Conservation (phyloP, 2,329 filamentous ascomycete genomes). For the Microsporum audouinii region DNA sequence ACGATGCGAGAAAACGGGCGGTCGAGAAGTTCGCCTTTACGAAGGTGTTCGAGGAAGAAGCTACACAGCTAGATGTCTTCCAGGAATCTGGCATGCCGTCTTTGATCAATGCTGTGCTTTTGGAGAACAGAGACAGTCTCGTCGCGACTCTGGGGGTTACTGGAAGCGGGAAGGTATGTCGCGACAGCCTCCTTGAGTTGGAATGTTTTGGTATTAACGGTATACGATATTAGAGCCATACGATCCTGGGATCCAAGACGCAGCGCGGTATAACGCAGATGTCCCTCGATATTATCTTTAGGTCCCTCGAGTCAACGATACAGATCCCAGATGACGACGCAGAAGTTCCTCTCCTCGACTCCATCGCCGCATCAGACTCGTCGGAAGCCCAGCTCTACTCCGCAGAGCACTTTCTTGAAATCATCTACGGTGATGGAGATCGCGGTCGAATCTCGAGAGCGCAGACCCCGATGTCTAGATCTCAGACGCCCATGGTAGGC, state of each 20-base stretch:
- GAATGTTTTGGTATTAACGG: background rate
- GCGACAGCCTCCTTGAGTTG: background rate
- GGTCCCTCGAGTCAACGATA: constrained; percentile 62
- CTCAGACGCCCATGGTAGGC: constrained; percentile 36
- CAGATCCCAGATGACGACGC: constrained; percentile 46
- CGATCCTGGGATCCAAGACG: constrained; percentile 75
- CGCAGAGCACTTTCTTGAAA: constrained; percentile 67
- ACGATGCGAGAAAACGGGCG: constrained; percentile 70
- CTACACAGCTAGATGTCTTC: constrained; percentile 77
- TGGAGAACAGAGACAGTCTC: constrained; percentile 75
- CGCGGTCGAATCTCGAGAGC: constrained; percentile 54
- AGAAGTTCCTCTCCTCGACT: constrained; percentile 55
- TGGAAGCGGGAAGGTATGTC: constrained; percentile 81
- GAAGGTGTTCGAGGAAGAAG: constrained; percentile 77
- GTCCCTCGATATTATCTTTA: constrained; percentile 78
- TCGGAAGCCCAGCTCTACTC: constrained; percentile 69
- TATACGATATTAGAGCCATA: constrained; percentile 61
- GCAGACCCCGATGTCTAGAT: constrained; percentile 54
- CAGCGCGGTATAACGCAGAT: constrained; percentile 89
- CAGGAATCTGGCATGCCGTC: constrained; percentile 62
- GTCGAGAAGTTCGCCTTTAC: constrained; percentile 94
- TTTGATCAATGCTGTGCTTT: constrained; percentile 70
- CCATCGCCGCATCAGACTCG: constrained; percentile 62
- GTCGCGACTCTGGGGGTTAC: constrained; percentile 88
- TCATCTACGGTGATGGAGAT: constrained; percentile 58